Evolutionary conservation across 352 stramenopile genomes (phyloP).

Genomic region (Ophiocytium majus): DNA sequence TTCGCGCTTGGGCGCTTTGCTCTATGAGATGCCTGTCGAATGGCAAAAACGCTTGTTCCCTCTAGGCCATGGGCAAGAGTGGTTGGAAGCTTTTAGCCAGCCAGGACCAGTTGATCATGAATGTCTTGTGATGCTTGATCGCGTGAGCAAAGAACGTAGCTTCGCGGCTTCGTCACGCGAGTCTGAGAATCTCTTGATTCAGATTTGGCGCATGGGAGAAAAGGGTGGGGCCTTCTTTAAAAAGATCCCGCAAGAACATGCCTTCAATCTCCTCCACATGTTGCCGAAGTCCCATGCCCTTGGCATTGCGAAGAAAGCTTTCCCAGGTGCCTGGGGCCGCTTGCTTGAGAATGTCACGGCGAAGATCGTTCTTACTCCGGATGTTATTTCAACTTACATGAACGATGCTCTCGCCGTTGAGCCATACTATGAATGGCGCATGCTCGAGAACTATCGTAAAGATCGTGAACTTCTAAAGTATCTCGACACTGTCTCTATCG

Average conservation of each 20-base stretch:
- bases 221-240: background rate
- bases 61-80: background rate
- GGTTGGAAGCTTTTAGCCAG: background rate
- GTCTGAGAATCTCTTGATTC: background rate
- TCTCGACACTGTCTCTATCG: background rate
- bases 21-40: background rate
- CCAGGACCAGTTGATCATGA: background rate
- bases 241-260: background rate
- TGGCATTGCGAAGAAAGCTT: conserved; percentile 2
- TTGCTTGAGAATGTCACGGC: background rate
- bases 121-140: background rate
- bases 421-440: background rate
- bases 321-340: background rate
- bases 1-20: background rate
- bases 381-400: background rate
- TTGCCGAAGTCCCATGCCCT: background rate
- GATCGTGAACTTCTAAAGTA: background rate
- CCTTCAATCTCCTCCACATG: background rate
- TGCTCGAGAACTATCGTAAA: background rate
- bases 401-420: background rate
- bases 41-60: background rate
- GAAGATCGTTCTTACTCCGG: background rate
- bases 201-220: background rate
- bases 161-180: background rate
- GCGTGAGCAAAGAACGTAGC: background rate